Evolutionary conservation across 148 eudicot species (phyloP).

Genomic region (Talinum fruticosum): DNA sequence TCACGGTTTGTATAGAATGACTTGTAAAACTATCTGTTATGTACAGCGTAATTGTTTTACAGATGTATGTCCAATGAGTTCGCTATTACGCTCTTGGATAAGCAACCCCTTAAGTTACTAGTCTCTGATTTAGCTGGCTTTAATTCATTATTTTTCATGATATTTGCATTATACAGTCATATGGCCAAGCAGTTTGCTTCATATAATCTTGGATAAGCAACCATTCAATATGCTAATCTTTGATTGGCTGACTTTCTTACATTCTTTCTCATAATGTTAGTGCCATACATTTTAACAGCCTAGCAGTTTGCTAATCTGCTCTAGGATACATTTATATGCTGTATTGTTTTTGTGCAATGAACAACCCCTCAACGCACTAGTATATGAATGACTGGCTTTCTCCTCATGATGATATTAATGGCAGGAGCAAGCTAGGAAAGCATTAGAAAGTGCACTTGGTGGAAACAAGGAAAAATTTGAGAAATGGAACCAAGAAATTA

Average conservation of each 20-base stretch:
- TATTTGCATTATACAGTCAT: not conserved
- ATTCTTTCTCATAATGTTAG: not conserved
- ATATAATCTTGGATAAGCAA: too few relatives aligned
- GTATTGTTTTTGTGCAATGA: not conserved
- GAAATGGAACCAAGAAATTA: constrained; percentile 82
- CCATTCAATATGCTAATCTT: too few relatives aligned
- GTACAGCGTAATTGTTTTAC: too few relatives aligned
- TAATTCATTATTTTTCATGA: too few relatives aligned
- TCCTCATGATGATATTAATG: too few relatives aligned
- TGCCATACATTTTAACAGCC: not conserved
- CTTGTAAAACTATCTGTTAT: too few relatives aligned
- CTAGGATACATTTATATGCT: not conserved
- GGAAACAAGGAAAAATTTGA: constrained; percentile 73
- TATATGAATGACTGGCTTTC: constrained; percentile 13
- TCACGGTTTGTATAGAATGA: too few relatives aligned
- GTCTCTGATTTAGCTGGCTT: too few relatives aligned
- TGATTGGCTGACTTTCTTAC: too few relatives aligned
- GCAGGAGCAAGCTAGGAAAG: constrained; percentile 88
- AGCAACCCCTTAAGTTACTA: too few relatives aligned
- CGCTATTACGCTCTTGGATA: too few relatives aligned
- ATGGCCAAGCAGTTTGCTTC: not conserved
- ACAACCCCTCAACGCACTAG: not conserved
- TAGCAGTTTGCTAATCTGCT: not conserved
- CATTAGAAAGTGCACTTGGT: constrained; percentile 85
- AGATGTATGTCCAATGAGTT: too few relatives aligned